These are phyloP conservation scores for Thraustochytrium sp. DNA, from an alignment of 352 stramenopile species.

Conservation along the genomic window DNA sequence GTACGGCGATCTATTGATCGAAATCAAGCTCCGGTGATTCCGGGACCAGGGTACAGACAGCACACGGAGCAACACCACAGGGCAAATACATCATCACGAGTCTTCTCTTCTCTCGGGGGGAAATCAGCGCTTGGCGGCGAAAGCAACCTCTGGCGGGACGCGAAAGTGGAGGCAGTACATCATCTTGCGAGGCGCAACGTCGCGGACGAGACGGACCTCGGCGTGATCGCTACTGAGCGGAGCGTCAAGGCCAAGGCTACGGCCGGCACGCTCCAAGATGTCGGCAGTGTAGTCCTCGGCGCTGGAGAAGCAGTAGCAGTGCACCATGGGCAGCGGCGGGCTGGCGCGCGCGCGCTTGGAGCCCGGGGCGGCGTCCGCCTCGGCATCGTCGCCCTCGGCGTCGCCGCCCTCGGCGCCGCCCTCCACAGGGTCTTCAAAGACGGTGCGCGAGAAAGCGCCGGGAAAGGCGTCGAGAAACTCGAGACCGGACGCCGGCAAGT, in stretches of 20 bases:
- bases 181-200: slow-evolving; percentile 92
- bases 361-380: neutral
- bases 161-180: slow-evolving; percentile 94
- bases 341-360: neutral
- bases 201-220: slow-evolving; percentile 78
- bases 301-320: slow-evolving; percentile 91
- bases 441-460: slow-evolving; percentile 34
- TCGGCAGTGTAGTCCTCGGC: slow-evolving; percentile 46
- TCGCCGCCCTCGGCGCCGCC: neutral
- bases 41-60: no score
- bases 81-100: no score
- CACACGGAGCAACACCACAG: no score
- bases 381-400: neutral
- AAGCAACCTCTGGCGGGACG: slow-evolving; percentile 58
- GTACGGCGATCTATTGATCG: no score
- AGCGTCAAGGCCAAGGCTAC: slow-evolving; percentile 55
- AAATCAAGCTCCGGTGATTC: no score
- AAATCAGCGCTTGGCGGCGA: no score
- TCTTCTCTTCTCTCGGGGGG: no score
- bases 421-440: slow-evolving; percentile 53
- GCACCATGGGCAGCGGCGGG: slow-evolving; percentile 65
- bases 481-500: slow-evolving; percentile 83
- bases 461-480: slow-evolving; percentile 87
- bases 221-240: slow-evolving; percentile 29
- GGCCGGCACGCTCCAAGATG: slow-evolving; percentile 54